Evolutionary conservation across 2,329 filamentous ascomycete species (phyloP), one percentile per base, ranked within the genome.

Genomic region (Pyrenochaeta sp.): DNA sequence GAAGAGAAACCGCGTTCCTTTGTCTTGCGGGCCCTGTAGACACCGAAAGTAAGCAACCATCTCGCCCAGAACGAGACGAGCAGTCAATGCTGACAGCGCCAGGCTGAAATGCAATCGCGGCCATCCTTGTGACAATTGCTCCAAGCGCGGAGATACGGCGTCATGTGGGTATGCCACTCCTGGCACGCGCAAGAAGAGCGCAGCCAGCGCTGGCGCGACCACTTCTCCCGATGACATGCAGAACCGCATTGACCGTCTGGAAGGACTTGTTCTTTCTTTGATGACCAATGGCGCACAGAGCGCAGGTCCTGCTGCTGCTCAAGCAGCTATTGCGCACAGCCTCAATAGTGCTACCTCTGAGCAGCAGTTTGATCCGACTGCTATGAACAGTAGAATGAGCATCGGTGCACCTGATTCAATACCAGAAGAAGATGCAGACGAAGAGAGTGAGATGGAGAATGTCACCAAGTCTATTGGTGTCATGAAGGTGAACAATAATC

Each of bases 241-340:
- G 80, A 96, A 96, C 73, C 90, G 95, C 74, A 98, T 98, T 79
- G 93, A 98, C 80, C 87, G 94, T 67, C 83, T 98, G 63, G 94
- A 98, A 83, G 90, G 91, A 66, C 81, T 98, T 74, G 94, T 98
- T 56, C 79, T 98, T 61, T 96, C 92, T 23, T 78, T 98, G 71
- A 97, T 98, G 94, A 94, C 94, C 71, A 93, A 91, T 74, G 91
- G 91, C 51, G 84, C 82, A n/a, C 81, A 85, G 61, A 82, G 85
- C 49, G 81, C 83, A 41, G 85, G 85, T 18, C 81, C 82, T 3
- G 75, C 82, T 15, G 85, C 85, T 43, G 85, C 85, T n/a, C 81
- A 84, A 52, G 84, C 85, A 30, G 83, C 80, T 7, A 82, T 87
- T 31, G 80, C 80, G 4, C 72, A 75, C 49, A 81, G 79, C 51